These are phyloP conservation scores for Macrophomina phaseolina DNA, from an alignment of 2,329 filamentous ascomycete species.

Conservation along the genomic window DNA sequence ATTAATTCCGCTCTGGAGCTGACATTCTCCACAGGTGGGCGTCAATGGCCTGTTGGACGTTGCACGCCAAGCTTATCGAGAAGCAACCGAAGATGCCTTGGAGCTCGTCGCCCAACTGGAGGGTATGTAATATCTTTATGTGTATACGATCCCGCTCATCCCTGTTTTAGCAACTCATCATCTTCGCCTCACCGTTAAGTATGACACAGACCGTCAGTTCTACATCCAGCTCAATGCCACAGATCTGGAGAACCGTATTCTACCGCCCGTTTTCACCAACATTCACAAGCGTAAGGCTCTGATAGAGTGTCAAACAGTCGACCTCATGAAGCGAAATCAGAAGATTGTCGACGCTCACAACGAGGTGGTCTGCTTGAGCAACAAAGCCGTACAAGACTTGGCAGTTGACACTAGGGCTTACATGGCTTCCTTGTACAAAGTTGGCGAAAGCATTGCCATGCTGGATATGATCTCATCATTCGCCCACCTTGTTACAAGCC, in stretches of 20 bases:
- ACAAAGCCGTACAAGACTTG: constrained; percentile 74
- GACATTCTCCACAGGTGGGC: constrained; percentile 61
- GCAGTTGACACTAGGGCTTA: constrained; percentile 73
- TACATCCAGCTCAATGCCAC: constrained; percentile 70
- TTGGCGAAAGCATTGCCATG: constrained; percentile 84
- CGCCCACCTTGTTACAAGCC: constrained; percentile 68
- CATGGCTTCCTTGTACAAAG: constrained; percentile 76
- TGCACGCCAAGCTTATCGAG: constrained; percentile 86
- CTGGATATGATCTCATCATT: constrained; percentile 72
- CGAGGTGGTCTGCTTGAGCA: constrained; percentile 83
- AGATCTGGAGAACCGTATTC: constrained; percentile 64
- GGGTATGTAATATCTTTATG: constrained; percentile 52
- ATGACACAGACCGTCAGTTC: constrained; percentile 78
- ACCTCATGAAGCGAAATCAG: constrained; percentile 77
- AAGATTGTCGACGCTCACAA: constrained; percentile 78
- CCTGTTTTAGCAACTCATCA: constrained; percentile 53
- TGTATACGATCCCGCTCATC: constrained; percentile 10
- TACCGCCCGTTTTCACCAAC: constrained; percentile 80
- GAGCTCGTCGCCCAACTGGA: constrained; percentile 72
- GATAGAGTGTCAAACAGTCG: constrained; percentile 86
- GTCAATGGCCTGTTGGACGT: constrained; percentile 88
- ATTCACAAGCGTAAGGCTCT: constrained; percentile 71
- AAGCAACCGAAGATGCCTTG: constrained; percentile 79
- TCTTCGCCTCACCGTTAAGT: constrained; percentile 71
- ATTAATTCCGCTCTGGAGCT: not conserved